Conservation (phyloP, 2,329 filamentous ascomycete species). For the Claviceps purpurea region DNA sequence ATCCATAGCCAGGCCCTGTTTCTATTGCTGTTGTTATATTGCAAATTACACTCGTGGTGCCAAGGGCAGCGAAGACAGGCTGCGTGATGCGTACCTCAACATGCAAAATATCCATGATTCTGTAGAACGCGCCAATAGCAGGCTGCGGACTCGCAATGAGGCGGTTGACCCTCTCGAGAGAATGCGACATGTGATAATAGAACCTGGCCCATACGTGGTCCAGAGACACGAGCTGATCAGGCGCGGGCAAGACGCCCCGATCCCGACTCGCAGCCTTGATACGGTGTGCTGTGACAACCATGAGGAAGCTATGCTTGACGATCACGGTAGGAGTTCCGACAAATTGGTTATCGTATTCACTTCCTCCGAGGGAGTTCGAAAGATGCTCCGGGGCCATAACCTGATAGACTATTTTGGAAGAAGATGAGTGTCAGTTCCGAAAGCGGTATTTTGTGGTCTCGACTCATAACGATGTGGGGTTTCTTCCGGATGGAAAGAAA, state of each 20-base stretch:
- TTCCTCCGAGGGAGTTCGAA: constrained; percentile 1
- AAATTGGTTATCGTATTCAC: constrained; percentile 3
- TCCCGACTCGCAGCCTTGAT: constrained; percentile 1
- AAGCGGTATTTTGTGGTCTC: too few relatives aligned
- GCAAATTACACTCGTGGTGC: too few relatives aligned
- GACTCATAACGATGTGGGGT: too few relatives aligned
- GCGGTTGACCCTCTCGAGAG: constrained; percentile 1
- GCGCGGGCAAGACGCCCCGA: neutral
- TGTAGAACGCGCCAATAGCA: constrained; percentile 3
- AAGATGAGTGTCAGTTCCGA: neutral
- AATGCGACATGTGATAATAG: constrained; percentile 3
- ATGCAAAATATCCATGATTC: constrained; percentile 5
- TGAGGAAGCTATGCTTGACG: constrained; percentile 4
- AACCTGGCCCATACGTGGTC: constrained; percentile 1
- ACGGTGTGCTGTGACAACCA: constrained; percentile 3
- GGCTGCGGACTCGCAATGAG: neutral
- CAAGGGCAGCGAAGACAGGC: neutral
- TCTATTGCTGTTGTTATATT: too few relatives aligned
- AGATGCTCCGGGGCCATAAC: constrained; percentile 5
- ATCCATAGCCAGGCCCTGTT: too few relatives aligned
- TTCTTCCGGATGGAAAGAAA: neutral
- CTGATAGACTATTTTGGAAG: neutral
- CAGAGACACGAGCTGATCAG: constrained; percentile 1
- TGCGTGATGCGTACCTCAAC: constrained; percentile 1
- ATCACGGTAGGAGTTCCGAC: constrained; percentile 2